These are phyloP conservation scores for Rhynchosporium graminicola DNA, from an alignment of 2,329 filamentous ascomycete species.

Conservation along the genomic window DNA sequence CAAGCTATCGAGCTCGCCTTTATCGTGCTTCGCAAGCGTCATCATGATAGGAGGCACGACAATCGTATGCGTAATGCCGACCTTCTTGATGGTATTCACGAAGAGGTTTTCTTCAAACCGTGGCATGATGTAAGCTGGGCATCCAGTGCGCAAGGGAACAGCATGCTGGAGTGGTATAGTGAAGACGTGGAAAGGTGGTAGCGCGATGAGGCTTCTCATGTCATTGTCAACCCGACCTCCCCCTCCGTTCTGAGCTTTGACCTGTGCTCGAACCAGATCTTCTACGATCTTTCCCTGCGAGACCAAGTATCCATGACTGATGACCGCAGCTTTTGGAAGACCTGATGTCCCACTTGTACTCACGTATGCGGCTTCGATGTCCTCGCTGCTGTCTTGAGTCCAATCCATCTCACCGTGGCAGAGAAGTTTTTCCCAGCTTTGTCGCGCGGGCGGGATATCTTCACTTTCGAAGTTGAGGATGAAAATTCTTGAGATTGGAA, in stretches of 20 bases:
- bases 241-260: neutral
- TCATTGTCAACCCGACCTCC: conserved; percentile 17
- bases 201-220: conserved; percentile 51
- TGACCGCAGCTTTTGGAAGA: conserved; percentile 45
- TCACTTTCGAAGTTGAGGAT: conserved; percentile 33
- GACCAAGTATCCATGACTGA: conserved; percentile 33
- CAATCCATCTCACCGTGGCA: conserved; percentile 33
- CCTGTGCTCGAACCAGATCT: conserved; percentile 6
- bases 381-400: conserved; percentile 12
- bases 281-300: conserved; percentile 18
- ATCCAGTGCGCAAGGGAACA: conserved; percentile 63
- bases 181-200: conserved; percentile 60
- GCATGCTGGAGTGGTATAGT: conserved; percentile 78
- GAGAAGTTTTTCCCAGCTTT: conserved; percentile 29
- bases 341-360: conserved; percentile 59
- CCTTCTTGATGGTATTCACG: conserved; percentile 63
- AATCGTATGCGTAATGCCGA: conserved; percentile 61
- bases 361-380: conserved; percentile 44
- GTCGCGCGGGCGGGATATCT: conserved; percentile 23
- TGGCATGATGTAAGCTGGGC: conserved; percentile 75
- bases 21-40: conserved; percentile 64
- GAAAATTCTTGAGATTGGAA: conserved; percentile 32
- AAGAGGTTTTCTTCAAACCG: conserved; percentile 73
- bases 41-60: conserved; percentile 76
- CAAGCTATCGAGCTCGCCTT: conserved; percentile 43